Conservation (phyloP, 306 rosid species). For the Acmispon strigosus region DNA sequence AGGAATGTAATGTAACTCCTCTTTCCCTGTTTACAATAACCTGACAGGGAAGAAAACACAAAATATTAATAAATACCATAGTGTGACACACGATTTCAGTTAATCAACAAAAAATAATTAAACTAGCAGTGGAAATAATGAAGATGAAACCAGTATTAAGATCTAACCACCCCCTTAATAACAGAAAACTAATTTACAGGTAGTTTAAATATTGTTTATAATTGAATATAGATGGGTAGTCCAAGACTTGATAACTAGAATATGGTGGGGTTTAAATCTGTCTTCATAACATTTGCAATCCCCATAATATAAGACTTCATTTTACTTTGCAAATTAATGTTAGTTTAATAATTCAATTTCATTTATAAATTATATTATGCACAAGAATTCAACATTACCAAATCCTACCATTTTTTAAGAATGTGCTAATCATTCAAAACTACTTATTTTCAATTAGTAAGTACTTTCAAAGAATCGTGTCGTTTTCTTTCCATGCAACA, state of each 20-base stretch:
- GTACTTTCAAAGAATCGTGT: background rate
- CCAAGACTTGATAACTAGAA: background rate
- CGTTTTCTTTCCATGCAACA: too few species aligned
- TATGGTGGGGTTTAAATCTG: background rate
- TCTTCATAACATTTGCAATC: background rate
- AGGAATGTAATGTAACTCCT: conserved; percentile 10
- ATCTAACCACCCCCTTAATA: background rate
- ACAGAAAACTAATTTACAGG: background rate
- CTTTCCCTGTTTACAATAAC: conserved; percentile 19
- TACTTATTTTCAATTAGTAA: background rate
- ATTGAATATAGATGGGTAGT: background rate
- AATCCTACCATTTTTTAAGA: background rate
- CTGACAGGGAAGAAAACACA: conserved; percentile 1
- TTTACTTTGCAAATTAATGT: background rate
- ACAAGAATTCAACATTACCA: background rate
- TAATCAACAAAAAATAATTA: background rate
- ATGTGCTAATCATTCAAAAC: background rate
- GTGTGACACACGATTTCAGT: background rate
- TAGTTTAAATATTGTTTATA: background rate
- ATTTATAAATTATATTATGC: background rate
- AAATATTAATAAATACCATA: background rate
- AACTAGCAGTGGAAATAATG: background rate
- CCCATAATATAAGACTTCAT: background rate
- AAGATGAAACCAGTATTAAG: background rate
- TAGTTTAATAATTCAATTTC: background rate